These are phyloP conservation scores for Mycena latifolia DNA, from an alignment of 768 basidiomycete species.

Conservation along the genomic window DNA sequence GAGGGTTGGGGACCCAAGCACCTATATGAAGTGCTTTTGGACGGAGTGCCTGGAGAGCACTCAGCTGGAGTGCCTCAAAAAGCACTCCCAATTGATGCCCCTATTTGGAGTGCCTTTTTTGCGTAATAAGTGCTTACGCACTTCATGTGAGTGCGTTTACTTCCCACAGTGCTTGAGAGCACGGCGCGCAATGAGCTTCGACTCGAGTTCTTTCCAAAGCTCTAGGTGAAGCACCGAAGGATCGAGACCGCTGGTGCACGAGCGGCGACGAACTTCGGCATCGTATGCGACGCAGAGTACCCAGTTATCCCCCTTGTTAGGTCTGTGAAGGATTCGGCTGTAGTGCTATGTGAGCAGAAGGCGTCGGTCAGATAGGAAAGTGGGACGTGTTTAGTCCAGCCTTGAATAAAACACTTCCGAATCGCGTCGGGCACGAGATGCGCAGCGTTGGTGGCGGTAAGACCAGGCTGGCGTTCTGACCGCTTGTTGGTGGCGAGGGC, in stretches of 20 bases:
- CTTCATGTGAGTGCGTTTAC: too few species aligned
- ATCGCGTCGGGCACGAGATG: constrained; percentile 28
- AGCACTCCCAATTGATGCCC: too few species aligned
- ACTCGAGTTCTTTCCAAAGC: constrained; percentile 32
- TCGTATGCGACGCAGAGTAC: constrained; percentile 32
- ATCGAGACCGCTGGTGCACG: constrained; percentile 17
- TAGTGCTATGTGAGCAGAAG: constrained; percentile 21
- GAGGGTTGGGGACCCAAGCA: too few species aligned
- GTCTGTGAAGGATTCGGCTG: constrained; percentile 16
- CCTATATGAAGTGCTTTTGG: too few species aligned
- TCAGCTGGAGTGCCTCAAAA: too few species aligned
- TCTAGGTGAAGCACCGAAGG: constrained; percentile 8
- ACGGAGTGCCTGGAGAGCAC: too few species aligned
- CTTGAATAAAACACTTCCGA: constrained; percentile 25
- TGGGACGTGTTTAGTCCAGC: constrained; percentile 37
- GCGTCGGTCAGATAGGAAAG: constrained; percentile 35
- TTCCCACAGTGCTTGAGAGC: too few species aligned
- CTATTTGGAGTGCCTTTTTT: too few species aligned
- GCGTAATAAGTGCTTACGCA: too few species aligned
- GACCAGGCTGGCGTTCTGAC: background rate
- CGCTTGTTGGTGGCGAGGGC: background rate
- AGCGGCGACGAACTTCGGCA: constrained; percentile 25
- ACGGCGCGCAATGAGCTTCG: background rate
- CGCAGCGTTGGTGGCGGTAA: background rate
- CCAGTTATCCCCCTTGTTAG: constrained; percentile 29